These are phyloP conservation scores for Claviceps pusilla DNA, from an alignment of 2,329 filamentous ascomycete species.

Conservation along the genomic window DNA sequence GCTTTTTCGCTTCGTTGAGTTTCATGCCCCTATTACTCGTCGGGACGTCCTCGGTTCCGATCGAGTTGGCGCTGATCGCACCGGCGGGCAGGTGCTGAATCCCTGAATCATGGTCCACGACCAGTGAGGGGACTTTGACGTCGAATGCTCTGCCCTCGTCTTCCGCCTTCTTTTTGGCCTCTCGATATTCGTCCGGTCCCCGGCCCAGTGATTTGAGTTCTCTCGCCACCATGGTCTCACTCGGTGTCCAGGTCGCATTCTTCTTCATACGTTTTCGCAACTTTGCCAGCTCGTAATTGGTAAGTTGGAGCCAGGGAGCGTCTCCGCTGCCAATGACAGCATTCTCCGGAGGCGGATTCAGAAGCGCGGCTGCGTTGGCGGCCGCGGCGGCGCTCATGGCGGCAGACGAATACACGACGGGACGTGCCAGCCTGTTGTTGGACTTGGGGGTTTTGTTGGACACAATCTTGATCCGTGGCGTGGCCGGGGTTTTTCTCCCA, in stretches of 20 bases:
- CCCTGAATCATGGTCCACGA: constrained; percentile 35
- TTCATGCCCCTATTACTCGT: constrained; percentile 62
- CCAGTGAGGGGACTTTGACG: constrained; percentile 18
- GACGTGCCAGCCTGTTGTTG: constrained; percentile 24
- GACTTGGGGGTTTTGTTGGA: constrained; percentile 28
- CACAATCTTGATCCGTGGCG: constrained; percentile 36
- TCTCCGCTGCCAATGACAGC: constrained; percentile 43
- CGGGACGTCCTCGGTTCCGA: constrained; percentile 46
- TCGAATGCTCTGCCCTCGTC: constrained; percentile 49
- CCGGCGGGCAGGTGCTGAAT: constrained; percentile 41
- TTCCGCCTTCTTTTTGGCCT: constrained; percentile 49
- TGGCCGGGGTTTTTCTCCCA: constrained; percentile 21
- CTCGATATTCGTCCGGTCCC: constrained; percentile 45
- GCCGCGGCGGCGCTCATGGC: constrained; percentile 24
- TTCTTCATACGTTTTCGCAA: constrained; percentile 82
- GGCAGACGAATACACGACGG: constrained; percentile 20
- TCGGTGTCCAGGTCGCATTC: constrained; percentile 73
- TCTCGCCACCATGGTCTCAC: constrained; percentile 70
- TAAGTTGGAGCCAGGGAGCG: constrained; percentile 52
- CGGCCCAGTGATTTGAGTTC: constrained; percentile 60
- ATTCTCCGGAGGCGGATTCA: constrained; percentile 45
- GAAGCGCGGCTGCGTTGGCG: constrained; percentile 25
- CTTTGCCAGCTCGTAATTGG: constrained; percentile 48
- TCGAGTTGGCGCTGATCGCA: constrained; percentile 41
- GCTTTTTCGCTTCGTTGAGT: constrained; percentile 61